Conservation (phyloP, 148 eudicot genomes). For the Chenopodium suecicum region DNA sequence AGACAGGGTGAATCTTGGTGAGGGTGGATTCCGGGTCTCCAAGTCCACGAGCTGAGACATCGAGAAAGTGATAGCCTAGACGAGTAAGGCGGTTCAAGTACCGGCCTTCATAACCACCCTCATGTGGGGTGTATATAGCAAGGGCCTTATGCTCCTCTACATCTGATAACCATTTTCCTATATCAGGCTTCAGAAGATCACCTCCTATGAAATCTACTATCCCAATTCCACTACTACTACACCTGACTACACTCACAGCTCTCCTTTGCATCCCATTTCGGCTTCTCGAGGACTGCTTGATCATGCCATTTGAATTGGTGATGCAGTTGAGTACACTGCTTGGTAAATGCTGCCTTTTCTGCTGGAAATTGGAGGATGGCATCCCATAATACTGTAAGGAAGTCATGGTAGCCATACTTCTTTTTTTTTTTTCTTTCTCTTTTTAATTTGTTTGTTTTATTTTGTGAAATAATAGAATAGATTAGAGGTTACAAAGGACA, state of each 20-base stretch:
- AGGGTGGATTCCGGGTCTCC: slow-evolving; percentile 88
- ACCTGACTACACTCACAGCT: slow-evolving; percentile 17
- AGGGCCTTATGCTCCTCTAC: slow-evolving; percentile 87
- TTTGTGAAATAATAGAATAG: not conserved
- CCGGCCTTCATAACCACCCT: slow-evolving; percentile 92
- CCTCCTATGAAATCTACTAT: slow-evolving; percentile 84
- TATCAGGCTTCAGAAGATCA: slow-evolving; percentile 68
- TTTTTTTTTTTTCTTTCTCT: not conserved
- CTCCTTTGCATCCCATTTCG: not conserved
- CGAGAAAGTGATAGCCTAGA: slow-evolving; percentile 77
- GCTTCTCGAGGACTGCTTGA: not conserved
- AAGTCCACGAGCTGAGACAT: slow-evolving; percentile 74
- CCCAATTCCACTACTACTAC: slow-evolving; percentile 26
- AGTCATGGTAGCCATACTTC: slow-evolving; percentile 28
- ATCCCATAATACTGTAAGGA: slow-evolving; percentile 26
- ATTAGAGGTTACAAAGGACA: not conserved
- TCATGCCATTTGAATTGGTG: slow-evolving; percentile 9
- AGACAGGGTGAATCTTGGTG: slow-evolving; percentile 83
- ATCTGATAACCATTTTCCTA: slow-evolving; percentile 77
- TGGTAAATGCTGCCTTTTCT: slow-evolving; percentile 10
- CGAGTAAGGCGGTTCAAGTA: slow-evolving; percentile 63
- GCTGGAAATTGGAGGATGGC: slow-evolving; percentile 20
- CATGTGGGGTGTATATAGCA: slow-evolving; percentile 85
- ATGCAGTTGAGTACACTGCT: slow-evolving; percentile 4
- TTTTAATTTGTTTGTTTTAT: not conserved